Percentiles rank a stretch among this genome's conserved stretches.
phyloP scores from a whole-genome alignment of 2,329 filamentous ascomycete species.

The Aspergillus sp. region DNA sequence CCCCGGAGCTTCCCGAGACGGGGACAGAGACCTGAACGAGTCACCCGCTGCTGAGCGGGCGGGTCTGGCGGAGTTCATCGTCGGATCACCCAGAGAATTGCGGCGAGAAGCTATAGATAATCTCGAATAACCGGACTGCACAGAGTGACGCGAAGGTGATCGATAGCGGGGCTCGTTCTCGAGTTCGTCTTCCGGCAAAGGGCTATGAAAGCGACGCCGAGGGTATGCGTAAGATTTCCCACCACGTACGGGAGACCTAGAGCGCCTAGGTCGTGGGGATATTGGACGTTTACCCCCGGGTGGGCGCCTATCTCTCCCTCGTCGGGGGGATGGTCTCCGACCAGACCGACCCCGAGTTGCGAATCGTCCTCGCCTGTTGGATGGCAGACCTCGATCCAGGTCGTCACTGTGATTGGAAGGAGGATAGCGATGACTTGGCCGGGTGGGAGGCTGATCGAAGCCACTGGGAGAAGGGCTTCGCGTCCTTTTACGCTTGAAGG shows the following conservation, averaged over 20 bases:
- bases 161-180: constrained; percentile 33
- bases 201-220: constrained; percentile 32
- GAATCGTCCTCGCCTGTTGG: constrained; percentile 39
- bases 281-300: constrained; percentile 33
- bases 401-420: constrained; percentile 35
- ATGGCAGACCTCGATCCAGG: constrained; percentile 41
- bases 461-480: constrained; percentile 44
- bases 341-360: constrained; percentile 36
- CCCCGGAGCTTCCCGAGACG: constrained; percentile 35
- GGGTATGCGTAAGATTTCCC: constrained; percentile 29
- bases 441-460: constrained; percentile 29
- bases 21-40: constrained; percentile 35
- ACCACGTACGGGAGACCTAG: constrained; percentile 36
- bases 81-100: constrained; percentile 23
- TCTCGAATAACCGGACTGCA: constrained; percentile 35
- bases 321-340: constrained; percentile 34
- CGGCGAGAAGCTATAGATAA: constrained; percentile 30
- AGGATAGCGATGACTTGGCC: constrained; percentile 24
- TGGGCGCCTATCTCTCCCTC: constrained; percentile 37
- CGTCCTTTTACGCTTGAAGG: constrained; percentile 44
- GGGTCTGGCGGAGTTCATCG: constrained; percentile 33
- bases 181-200: constrained; percentile 27
- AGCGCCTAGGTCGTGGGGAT: constrained; percentile 30
- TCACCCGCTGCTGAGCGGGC: constrained; percentile 33
- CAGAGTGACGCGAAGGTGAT: constrained; percentile 40